phyloP scores from a whole-genome alignment of 768 basidiomycete species.

The Podaxis pistillaris region DNA sequence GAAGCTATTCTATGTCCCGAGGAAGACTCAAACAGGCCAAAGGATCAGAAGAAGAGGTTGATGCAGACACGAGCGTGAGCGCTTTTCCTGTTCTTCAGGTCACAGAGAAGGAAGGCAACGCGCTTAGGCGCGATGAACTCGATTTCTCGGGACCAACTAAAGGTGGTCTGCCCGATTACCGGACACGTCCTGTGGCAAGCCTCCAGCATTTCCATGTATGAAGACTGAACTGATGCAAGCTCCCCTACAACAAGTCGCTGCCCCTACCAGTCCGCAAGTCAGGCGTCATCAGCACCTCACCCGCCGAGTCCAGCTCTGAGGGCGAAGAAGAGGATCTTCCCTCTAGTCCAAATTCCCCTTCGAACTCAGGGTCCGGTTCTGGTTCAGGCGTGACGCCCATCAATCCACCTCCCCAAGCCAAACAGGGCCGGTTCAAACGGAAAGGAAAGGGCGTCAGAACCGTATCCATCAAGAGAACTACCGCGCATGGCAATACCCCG shows the following conservation, averaged over 20 bases:
- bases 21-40: conserved; percentile 71
- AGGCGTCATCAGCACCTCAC: conserved; percentile 14
- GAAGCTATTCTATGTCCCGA: conserved; percentile 85
- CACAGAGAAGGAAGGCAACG: conserved; percentile 37
- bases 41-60: conserved; percentile 68
- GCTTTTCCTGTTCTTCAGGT: conserved; percentile 49
- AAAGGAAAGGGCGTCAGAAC: conserved; percentile 19
- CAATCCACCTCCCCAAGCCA: conserved; percentile 12
- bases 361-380: background rate
- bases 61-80: conserved; percentile 49
- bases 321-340: conserved; percentile 18
- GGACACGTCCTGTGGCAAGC: conserved; percentile 13
- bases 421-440: conserved; percentile 19
- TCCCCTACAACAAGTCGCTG: conserved; percentile 34
- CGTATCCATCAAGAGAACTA: conserved; percentile 11
- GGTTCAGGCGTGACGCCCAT: conserved; percentile 14
- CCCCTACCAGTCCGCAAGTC: conserved; percentile 1
- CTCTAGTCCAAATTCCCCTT: background rate
- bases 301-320: conserved; percentile 18
- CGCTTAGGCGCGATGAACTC: conserved; percentile 37
- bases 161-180: conserved; percentile 16
- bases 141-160: conserved; percentile 56
- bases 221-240: conserved; percentile 48
- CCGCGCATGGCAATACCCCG: background rate
- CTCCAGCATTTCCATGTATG: conserved; percentile 17